Conservation (phyloP, 2,329 filamentous ascomycete genomes). For the Fusarium anguioides region DNA sequence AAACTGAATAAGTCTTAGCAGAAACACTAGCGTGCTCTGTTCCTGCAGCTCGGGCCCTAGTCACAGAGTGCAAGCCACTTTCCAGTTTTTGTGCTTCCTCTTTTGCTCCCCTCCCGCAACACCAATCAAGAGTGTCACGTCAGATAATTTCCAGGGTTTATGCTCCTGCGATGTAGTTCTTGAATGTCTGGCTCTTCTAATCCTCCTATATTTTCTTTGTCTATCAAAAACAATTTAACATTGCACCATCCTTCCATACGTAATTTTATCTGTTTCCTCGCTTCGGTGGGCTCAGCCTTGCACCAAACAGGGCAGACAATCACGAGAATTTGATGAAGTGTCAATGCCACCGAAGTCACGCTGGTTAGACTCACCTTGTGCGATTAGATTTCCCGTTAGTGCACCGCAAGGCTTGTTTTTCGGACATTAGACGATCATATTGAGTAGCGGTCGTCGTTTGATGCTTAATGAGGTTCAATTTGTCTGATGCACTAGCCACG, state of each 20-base stretch:
- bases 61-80: conserved; percentile 24
- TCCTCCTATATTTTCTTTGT: not conserved
- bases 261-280: conserved; percentile 11
- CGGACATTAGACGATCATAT: conserved; percentile 19
- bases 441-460: conserved; percentile 9
- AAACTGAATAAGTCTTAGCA: conserved; percentile 38
- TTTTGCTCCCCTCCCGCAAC: conserved; percentile 15
- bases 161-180: conserved; percentile 4
- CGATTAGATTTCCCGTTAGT: not conserved
- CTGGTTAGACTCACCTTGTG: conserved; percentile 7
- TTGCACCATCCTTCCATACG: not conserved
- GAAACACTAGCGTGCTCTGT: conserved; percentile 51
- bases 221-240: conserved; percentile 6
- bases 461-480: conserved; percentile 30
- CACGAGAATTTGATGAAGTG: not conserved
- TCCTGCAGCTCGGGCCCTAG: conserved; percentile 44
- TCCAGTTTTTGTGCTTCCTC: not conserved
- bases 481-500: conserved; percentile 33
- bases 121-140: not conserved
- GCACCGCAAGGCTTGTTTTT: conserved; percentile 12
- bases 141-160: conserved; percentile 6
- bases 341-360: not conserved
- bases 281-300: conserved; percentile 2
- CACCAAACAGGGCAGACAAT: not conserved
- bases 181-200: too few relatives aligned